A percentile compares a stretch with the other conserved stretches of the same genome.
Conservation (phyloP, 257 asterid species). For the Solanum piurae region DNA sequence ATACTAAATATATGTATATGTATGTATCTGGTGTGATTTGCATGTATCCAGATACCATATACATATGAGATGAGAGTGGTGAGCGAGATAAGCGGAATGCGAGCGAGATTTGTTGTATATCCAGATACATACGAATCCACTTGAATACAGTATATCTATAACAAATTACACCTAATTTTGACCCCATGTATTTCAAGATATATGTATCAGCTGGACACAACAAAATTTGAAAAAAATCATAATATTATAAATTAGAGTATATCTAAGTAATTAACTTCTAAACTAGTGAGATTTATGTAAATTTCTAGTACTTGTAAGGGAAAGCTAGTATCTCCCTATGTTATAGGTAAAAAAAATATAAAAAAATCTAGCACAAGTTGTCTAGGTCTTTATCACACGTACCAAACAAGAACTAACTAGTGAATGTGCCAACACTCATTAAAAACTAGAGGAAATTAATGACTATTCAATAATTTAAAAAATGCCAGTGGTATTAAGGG, state of each 20-base stretch:
- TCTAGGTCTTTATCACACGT: background rate
- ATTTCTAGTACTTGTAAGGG: accelerated
- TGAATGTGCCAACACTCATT: background rate
- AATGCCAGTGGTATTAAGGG: background rate
- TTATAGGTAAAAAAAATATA: background rate
- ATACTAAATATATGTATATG: background rate
- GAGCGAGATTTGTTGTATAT: no score
- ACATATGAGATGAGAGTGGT: background rate
- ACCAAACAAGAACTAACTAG: background rate
- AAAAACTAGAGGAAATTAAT: background rate
- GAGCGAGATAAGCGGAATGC: accelerated
- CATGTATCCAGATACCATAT: background rate
- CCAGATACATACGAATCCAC: accelerated
- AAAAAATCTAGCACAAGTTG: background rate
- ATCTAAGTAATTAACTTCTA: accelerated
- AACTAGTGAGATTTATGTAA: no score
- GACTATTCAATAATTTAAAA: background rate
- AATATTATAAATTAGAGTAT: no score
- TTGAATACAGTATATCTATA: no score
- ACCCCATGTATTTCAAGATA: no score
- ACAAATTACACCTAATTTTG: no score
- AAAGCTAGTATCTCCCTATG: background rate
- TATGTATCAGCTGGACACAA: background rate
- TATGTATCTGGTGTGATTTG: background rate
- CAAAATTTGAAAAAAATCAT: accelerated